Conservation (phyloP, 768 basidiomycete genomes). For the Mycena maculata region DNA sequence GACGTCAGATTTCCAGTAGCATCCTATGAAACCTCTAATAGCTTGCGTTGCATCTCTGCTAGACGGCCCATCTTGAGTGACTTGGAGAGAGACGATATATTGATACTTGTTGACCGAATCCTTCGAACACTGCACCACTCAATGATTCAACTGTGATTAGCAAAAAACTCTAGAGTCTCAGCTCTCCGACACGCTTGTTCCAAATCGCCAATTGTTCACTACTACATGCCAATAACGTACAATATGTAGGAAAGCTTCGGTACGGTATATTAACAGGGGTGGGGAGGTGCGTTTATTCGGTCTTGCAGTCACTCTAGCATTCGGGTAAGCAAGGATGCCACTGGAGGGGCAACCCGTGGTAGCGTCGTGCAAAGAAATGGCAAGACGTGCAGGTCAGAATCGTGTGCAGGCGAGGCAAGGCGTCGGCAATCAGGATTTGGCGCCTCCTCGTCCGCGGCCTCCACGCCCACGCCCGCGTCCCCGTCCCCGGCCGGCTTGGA, state of each 20-base stretch:
- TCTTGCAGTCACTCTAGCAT: neutral
- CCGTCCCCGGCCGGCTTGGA: constrained; percentile 45
- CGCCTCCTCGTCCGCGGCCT: constrained; percentile 45
- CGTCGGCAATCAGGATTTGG: constrained; percentile 15
- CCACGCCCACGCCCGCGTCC: constrained; percentile 53
- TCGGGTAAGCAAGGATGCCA: neutral
- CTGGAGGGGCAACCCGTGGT: neutral
- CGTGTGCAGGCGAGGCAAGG: neutral
- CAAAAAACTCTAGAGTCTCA: neutral
- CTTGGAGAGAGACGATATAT: neutral
- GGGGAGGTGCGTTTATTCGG: constrained; percentile 6
- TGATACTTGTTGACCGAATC: constrained; percentile 1
- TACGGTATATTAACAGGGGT: constrained; percentile 27
- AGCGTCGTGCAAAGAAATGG: constrained; percentile 5
- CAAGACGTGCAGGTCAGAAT: constrained; percentile 22
- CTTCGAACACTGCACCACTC: too few relatives aligned
- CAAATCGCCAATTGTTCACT: constrained; percentile 1
- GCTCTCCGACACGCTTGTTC: constrained; percentile 17
- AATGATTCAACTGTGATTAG: too few relatives aligned
- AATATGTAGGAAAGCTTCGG: constrained; percentile 23
- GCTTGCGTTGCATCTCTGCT: constrained; percentile 98
- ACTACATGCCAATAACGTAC: constrained; percentile 22
- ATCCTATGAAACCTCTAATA: constrained; percentile 60
- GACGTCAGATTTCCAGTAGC: constrained; percentile 53
- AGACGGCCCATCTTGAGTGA: constrained; percentile 81